These are phyloP conservation scores for Lodderomyces margitis DNA, from an alignment of 1,139 yeast genomes.

Conservation along the genomic window DNA sequence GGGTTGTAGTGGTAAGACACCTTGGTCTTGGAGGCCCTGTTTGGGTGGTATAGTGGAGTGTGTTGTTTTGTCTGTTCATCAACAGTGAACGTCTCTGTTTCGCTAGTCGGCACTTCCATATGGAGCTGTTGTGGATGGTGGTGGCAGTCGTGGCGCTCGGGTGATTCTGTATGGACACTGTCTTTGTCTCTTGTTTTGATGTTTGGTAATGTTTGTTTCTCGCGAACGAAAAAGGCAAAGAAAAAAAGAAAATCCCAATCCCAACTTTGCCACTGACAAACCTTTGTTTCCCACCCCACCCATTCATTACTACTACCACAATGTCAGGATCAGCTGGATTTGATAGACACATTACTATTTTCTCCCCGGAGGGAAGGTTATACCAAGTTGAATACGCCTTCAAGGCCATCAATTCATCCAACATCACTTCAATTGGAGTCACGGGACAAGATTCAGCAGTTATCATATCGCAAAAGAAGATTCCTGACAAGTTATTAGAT, in stretches of 20 bases:
- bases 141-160: too few species aligned
- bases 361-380: slow-evolving; percentile 96
- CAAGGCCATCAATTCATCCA: slow-evolving; percentile 92
- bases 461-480: slow-evolving; percentile 89
- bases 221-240: neutral
- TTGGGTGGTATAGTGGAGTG: slow-evolving; percentile 58
- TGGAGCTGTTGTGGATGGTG: neutral
- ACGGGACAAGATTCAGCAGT: slow-evolving; percentile 90
- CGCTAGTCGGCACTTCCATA: slow-evolving; percentile 20
- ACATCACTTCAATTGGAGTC: slow-evolving; percentile 84
- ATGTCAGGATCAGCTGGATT: slow-evolving; percentile 75
- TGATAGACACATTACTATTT: slow-evolving; percentile 97
- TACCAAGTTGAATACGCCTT: slow-evolving; percentile 98
- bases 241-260: slow-evolving; percentile 1
- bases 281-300: neutral
- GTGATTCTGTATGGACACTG: too few species aligned
- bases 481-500: slow-evolving; percentile 91
- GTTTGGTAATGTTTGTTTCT: too few species aligned
- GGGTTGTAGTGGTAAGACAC: slow-evolving; percentile 92
- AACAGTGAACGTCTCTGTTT: slow-evolving; percentile 37
- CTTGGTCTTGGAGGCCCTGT: slow-evolving; percentile 28
- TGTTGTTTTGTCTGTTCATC: slow-evolving; percentile 59
- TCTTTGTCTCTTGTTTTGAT: too few species aligned
- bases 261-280: slow-evolving; percentile 8
- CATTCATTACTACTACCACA: neutral